Evolutionary conservation across 2,329 filamentous ascomycete species (phyloP).

Genomic region (Thielaviopsis cerberus): DNA sequence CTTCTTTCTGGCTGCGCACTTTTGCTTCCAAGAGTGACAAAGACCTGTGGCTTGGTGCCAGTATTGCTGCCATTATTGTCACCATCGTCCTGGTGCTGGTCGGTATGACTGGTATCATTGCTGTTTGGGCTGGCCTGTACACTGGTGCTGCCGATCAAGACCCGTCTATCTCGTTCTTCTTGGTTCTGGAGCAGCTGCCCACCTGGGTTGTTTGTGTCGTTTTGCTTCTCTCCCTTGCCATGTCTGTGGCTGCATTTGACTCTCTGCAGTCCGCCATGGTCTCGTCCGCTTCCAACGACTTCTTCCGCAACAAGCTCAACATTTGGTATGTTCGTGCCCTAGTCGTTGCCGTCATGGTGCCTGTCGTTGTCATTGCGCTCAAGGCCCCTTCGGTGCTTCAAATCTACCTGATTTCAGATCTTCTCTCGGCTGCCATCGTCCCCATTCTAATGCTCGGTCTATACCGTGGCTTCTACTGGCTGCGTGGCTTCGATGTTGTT

Average conservation of each 20-base stretch:
- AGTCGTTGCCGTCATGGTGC: conserved; percentile 56
- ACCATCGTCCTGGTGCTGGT: conserved; percentile 55
- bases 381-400: conserved; percentile 57
- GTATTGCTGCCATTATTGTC: conserved; percentile 45
- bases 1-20: conserved; percentile 67
- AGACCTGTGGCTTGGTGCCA: conserved; percentile 57
- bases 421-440: conserved; percentile 58
- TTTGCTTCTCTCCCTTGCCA: conserved; percentile 59
- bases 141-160: conserved; percentile 39
- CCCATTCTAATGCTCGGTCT: conserved; percentile 60
- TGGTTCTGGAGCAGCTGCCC: conserved; percentile 52
- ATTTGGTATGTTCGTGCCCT: conserved; percentile 52
- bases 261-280: conserved; percentile 69
- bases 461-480: conserved; percentile 51
- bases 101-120: conserved; percentile 53
- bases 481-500: conserved; percentile 65
- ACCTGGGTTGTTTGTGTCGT: conserved; percentile 69
- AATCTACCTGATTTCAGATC: conserved; percentile 67
- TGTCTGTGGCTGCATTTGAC: conserved; percentile 65
- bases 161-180: conserved; percentile 54
- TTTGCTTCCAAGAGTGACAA: conserved; percentile 65
- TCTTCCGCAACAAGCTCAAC: conserved; percentile 65
- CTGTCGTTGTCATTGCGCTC: conserved; percentile 54
- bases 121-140: conserved; percentile 59
- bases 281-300: conserved; percentile 64